Evolutionary conservation across 768 basidiomycete species (phyloP), one percentile per base, ranked within the genome.

Genomic region (Cystoderma amianthinum): DNA sequence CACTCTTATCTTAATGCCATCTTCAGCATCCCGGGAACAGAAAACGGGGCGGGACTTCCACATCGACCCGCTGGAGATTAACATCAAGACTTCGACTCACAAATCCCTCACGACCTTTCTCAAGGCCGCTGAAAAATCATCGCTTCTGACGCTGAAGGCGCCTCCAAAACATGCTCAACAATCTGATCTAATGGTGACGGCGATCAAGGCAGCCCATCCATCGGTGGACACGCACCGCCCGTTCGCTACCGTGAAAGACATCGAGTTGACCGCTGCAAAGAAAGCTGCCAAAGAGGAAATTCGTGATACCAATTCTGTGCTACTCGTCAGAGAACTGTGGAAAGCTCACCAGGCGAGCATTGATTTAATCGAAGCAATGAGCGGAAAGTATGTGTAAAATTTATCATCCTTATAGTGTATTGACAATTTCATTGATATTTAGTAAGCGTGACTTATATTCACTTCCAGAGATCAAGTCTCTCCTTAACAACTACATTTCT

Each of bases 61-160:
- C 48, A 60, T 55, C 5, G 59, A 59, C 36, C 50, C 65, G 3
- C 59, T 64, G 3, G 69, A 70, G 32, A 72, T 85, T 44, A 86
- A 76, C 49, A 83, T 94, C 58, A 91, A 85, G 50, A 72, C 82
- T 7, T 91, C 88, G 1, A 72, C 72, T 2, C 75, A 81, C 65
- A 96, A 93, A 60, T 87, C 88, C 7, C 69, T 94, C 15, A 72
- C 81, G 1, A 71, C 82, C 1, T 93, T 95, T 65, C 69, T 96
- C 51, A 92, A 86, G 56, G 53, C 74, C 13, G 67, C 74, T 13
- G 86, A 89, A 46, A 94, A 94, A 55, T 75, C 79, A 5, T 73
- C 72, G 0, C 57, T 96, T 17, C 52, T 95, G 25, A 78, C 78
- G 10, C 65, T 84, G 17, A 96, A 95, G 55, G 71, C 82, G 16